Evolutionary conservation across 2,329 filamentous ascomycete species (phyloP).

Genomic region (Paradendryphiella salina): DNA sequence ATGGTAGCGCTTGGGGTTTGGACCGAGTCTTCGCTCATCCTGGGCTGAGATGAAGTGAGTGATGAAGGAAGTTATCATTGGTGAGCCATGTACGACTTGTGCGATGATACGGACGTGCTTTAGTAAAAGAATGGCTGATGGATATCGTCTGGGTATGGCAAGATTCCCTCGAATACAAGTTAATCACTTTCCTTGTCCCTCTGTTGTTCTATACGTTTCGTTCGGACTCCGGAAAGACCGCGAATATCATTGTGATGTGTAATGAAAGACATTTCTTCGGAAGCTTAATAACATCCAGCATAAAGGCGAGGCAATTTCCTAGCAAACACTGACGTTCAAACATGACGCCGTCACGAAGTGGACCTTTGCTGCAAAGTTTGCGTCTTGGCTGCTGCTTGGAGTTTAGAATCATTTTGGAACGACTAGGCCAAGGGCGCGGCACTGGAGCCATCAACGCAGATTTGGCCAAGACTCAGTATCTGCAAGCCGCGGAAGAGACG

Average conservation of each 20-base stretch:
- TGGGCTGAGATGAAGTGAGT: background rate
- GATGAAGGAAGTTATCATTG: background rate
- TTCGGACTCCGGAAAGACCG: slow-evolving; percentile 20
- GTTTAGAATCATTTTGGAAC: slow-evolving; percentile 3
- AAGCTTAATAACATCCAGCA: slow-evolving; percentile 22
- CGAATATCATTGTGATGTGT: slow-evolving; percentile 4
- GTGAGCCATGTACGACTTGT: background rate
- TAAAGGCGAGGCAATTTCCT: slow-evolving; percentile 4
- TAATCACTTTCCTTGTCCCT: background rate
- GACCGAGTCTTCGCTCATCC: background rate
- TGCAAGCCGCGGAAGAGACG: slow-evolving; percentile 9
- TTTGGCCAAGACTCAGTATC: background rate
- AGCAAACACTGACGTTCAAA: slow-evolving; percentile 26
- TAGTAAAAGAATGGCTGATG: background rate
- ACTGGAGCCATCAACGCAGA: too few relatives aligned
- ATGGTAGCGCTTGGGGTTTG: background rate
- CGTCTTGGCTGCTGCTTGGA: slow-evolving; percentile 30
- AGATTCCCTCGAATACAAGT: background rate
- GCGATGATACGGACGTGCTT: background rate
- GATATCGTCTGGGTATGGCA: background rate
- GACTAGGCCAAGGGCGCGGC: too few relatives aligned
- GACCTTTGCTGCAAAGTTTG: slow-evolving; percentile 25
- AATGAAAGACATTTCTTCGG: slow-evolving; percentile 17
- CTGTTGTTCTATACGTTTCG: slow-evolving; percentile 19
- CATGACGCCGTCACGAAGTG: slow-evolving; percentile 21